phyloP scores from a whole-genome alignment of 345 rosid species.

The Cardamine chenopodiifolia region DNA sequence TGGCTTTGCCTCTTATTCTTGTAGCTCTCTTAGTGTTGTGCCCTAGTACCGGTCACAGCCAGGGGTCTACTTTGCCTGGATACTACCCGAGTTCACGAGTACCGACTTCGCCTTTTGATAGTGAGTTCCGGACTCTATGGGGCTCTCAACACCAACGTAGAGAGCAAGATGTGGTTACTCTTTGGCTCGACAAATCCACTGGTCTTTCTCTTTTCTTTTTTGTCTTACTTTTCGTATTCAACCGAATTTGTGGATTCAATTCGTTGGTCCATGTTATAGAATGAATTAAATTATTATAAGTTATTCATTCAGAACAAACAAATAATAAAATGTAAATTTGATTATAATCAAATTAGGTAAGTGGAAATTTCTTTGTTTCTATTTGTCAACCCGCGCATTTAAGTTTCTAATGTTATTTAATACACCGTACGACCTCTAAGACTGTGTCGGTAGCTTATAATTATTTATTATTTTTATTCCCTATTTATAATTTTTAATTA shows the following conservation, averaged over 20 bases:
- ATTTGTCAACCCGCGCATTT: constrained; percentile 14
- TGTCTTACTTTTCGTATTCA: neutral
- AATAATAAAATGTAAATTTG: neutral
- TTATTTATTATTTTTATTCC: constrained; percentile 7
- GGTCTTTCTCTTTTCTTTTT: constrained; percentile 45
- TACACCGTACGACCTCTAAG: constrained; percentile 16
- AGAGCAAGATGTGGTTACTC: constrained; percentile 59
- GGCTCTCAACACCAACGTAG: constrained; percentile 80
- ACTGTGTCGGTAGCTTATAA: constrained; percentile 26
- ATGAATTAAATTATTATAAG: neutral
- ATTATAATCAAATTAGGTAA: constrained; percentile 1
- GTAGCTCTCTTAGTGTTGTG: constrained; percentile 38
- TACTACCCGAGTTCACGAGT: constrained; percentile 68
- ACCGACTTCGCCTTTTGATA: constrained; percentile 52
- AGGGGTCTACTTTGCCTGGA: constrained; percentile 81
- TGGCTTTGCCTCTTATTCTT: constrained; percentile 49
- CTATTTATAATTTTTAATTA: neutral
- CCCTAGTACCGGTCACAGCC: constrained; percentile 36
- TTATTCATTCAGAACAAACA: neutral
- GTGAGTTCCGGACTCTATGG: constrained; percentile 69
- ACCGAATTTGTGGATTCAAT: neutral
- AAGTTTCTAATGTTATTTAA: constrained; percentile 2
- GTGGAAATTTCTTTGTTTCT: neutral
- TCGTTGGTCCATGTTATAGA: constrained; percentile 6
- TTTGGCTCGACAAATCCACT: constrained; percentile 74